A percentile compares a stretch with the other conserved stretches of the same genome.
Conservation (phyloP, 106 monocot genomes). For the Platanthera zijinensis region DNA sequence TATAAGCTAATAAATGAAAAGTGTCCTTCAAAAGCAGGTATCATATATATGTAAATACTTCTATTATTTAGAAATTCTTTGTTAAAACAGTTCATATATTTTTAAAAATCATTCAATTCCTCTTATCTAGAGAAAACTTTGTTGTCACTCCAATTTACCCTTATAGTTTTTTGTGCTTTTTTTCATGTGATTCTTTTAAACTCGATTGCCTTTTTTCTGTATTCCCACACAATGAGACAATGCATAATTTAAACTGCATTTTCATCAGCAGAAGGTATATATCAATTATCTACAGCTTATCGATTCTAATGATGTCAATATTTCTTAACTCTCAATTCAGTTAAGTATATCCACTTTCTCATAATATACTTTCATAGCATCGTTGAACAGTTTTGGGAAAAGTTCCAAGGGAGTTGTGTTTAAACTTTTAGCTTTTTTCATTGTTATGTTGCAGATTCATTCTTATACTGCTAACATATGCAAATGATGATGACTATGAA, state of each 20-base stretch:
- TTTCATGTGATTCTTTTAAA: neutral
- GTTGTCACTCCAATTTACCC: neutral
- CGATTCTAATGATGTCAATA: neutral
- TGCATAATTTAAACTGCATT: neutral
- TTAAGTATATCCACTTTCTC: neutral
- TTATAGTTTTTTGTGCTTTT: neutral
- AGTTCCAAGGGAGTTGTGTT: neutral
- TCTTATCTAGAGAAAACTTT: neutral
- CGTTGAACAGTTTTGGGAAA: neutral
- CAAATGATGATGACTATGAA: neutral
- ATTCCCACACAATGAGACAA: neutral
- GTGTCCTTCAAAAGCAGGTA: neutral
- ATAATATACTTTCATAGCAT: neutral
- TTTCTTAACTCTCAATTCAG: neutral
- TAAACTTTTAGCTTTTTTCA: neutral
- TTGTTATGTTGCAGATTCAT: neutral
- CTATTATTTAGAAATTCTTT: neutral
- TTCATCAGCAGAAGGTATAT: neutral
- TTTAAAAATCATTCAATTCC: neutral
- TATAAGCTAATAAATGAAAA: neutral
- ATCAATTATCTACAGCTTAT: neutral
- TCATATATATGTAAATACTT: neutral
- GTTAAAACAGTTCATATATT: neutral
- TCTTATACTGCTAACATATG: neutral
- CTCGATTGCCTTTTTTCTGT: neutral